Percentiles rank a stretch among this genome's conserved stretches.
Conservation (phyloP, 805 yeast genomes). For the Wickerhamiella sergipiensis region DNA sequence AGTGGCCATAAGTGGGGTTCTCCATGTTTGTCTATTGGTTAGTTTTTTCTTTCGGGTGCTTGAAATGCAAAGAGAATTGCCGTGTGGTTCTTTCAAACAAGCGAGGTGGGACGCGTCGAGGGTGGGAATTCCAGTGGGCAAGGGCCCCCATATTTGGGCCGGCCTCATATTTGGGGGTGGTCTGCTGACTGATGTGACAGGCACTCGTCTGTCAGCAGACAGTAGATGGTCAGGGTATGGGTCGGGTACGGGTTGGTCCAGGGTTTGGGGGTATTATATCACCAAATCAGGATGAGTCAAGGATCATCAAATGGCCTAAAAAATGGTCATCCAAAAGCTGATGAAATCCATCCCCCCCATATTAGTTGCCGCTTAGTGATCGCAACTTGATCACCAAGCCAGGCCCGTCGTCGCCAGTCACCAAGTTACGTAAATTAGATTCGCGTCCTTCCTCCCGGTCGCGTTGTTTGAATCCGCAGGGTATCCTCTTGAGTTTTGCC, state of each 20-base stretch:
- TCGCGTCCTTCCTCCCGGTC: neutral
- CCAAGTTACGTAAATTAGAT: constrained; percentile 3
- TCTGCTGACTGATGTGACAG: too few species aligned
- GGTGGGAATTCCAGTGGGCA: neutral
- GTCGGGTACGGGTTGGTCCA: neutral
- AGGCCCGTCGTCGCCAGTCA: neutral
- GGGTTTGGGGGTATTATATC: neutral
- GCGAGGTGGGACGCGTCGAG: neutral
- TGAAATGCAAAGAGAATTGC: neutral
- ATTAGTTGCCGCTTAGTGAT: constrained; percentile 10
- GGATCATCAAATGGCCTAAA: constrained; percentile 2
- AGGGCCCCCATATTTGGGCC: too few species aligned
- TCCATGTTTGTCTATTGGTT: constrained; percentile 11
- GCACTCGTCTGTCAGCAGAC: too few species aligned
- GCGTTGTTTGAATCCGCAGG: neutral
- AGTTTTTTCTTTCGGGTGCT: neutral
- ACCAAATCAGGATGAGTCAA: constrained; percentile 4
- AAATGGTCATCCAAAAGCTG: neutral
- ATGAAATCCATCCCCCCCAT: neutral
- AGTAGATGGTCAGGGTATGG: too few species aligned
- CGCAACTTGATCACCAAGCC: neutral
- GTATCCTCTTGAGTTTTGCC: neutral
- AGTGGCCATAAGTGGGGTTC: constrained; percentile 18
- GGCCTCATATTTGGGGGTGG: too few species aligned
- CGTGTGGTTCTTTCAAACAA: neutral